Percentiles rank a stretch among this genome's conserved stretches.
Evolutionary conservation across 192 early-diverging fungal species (phyloP).

Genomic region (Backusella westeae): DNA sequence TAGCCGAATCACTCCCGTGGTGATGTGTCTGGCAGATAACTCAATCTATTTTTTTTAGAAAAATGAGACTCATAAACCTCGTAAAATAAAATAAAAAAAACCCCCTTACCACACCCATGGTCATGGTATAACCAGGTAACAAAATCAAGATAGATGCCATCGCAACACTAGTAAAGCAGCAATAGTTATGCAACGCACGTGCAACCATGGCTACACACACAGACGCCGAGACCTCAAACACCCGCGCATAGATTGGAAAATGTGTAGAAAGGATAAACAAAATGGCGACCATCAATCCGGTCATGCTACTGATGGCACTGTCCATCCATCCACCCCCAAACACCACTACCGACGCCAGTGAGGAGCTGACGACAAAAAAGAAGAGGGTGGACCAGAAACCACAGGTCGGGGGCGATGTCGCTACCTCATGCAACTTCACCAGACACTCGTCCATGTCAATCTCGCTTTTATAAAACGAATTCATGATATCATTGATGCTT

Average conservation of each 20-base stretch:
- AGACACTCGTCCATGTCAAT: constrained; percentile 52
- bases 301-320: constrained; percentile 44
- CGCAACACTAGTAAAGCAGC: constrained; percentile 33
- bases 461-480: constrained; percentile 47
- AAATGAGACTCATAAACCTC: neutral
- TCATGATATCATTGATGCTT: constrained; percentile 55
- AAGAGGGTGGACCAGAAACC: constrained; percentile 50
- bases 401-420: constrained; percentile 55
- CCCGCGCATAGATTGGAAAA: constrained; percentile 61
- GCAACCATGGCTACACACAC: constrained; percentile 29
- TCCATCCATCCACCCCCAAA: constrained; percentile 61
- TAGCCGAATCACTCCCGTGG: constrained; percentile 64
- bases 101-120: constrained; percentile 59
- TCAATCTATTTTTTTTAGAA: constrained; percentile 53
- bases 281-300: constrained; percentile 60
- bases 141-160: constrained; percentile 51
- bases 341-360: constrained; percentile 55
- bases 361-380: constrained; percentile 49
- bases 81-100: neutral
- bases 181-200: constrained; percentile 26
- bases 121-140: constrained; percentile 77
- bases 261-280: constrained; percentile 59
- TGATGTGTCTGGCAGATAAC: constrained; percentile 81
- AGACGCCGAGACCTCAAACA: constrained; percentile 53
- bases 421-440: constrained; percentile 48